These are phyloP conservation scores for Termitomyces heimii DNA, from an alignment of 768 basidiomycete genomes.

Conservation along the genomic window DNA sequence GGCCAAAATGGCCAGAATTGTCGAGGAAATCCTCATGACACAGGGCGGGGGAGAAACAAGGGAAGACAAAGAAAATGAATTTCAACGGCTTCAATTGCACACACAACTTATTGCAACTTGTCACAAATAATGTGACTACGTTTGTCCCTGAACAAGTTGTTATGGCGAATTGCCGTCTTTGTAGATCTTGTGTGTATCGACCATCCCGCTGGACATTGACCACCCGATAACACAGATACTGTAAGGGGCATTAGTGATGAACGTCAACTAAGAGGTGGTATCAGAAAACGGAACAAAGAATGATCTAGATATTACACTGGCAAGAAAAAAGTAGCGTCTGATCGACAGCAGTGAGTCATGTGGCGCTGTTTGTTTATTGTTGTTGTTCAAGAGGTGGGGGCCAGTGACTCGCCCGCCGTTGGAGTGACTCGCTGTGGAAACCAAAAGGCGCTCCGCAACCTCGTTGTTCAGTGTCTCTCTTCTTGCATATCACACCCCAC, in stretches of 20 bases:
- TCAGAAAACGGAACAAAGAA: not conserved
- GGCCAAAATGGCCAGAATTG: slow-evolving; percentile 32
- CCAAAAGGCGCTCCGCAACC: not conserved
- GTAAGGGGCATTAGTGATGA: not conserved
- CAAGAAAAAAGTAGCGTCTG: not conserved
- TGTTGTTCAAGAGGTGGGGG: slow-evolving; percentile 15
- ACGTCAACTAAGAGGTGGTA: not conserved
- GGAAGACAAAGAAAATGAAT: slow-evolving; percentile 8
- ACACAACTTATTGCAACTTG: slow-evolving; percentile 10
- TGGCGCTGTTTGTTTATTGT: slow-evolving; percentile 14
- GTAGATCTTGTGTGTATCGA: not conserved
- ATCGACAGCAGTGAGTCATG: slow-evolving; percentile 17
- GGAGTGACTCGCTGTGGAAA: slow-evolving; percentile 10
- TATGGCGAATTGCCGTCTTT: not conserved
- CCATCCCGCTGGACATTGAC: not conserved
- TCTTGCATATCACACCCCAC: slow-evolving; percentile 6
- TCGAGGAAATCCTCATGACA: slow-evolving; percentile 39
- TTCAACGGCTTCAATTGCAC: slow-evolving; percentile 2
- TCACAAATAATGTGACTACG: slow-evolving; percentile 8
- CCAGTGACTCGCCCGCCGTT: slow-evolving; percentile 17
- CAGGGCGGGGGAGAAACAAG: slow-evolving; percentile 12
- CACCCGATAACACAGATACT: not conserved
- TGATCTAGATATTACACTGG: not conserved
- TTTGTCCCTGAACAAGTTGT: not conserved
- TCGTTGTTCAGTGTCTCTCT: not conserved